phyloP scores from a whole-genome alignment of 768 basidiomycete genomes.

The Rhizopogon salebrosus region DNA sequence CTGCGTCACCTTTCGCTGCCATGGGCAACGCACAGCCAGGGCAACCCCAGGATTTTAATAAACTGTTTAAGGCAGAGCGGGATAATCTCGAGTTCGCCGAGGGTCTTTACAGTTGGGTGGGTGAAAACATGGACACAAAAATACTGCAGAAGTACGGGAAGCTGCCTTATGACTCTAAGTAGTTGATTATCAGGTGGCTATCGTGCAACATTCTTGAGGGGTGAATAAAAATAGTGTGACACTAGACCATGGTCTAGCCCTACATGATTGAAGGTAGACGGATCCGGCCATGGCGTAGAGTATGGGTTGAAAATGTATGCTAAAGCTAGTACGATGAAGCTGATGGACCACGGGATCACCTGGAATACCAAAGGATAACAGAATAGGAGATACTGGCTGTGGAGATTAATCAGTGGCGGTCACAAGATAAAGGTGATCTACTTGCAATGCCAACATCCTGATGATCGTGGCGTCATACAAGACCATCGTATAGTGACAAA shows the following conservation, averaged over 20 bases:
- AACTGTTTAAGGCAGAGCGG: slow-evolving; percentile 85
- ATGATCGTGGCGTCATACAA: slow-evolving; percentile 54
- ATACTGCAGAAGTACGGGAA: slow-evolving; percentile 77
- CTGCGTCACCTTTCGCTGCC: slow-evolving; percentile 60
- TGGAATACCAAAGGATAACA: slow-evolving; percentile 5
- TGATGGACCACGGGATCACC: background rate
- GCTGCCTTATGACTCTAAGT: slow-evolving; percentile 28
- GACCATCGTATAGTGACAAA: slow-evolving; percentile 89
- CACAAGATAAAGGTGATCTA: background rate
- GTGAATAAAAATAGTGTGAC: slow-evolving; percentile 13
- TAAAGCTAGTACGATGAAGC: background rate
- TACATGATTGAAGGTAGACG: slow-evolving; percentile 24
- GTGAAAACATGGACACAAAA: slow-evolving; percentile 73
- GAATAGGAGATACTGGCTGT: slow-evolving; percentile 25
- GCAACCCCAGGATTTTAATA: slow-evolving; percentile 79
- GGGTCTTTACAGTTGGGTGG: slow-evolving; percentile 80
- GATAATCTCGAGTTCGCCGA: slow-evolving; percentile 93
- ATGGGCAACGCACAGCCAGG: slow-evolving; percentile 40
- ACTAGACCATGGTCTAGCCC: slow-evolving; percentile 14
- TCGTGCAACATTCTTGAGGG: slow-evolving; percentile 5
- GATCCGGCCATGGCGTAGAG: slow-evolving; percentile 13
- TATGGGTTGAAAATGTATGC: slow-evolving; percentile 1
- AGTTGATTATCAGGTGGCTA: slow-evolving; percentile 11
- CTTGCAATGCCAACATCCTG: slow-evolving; percentile 1
- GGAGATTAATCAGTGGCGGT: slow-evolving; percentile 7